A percentile compares a stretch with the other conserved stretches of the same genome.
Evolutionary conservation across 257 asterid species (phyloP).

Genomic region (Datura wrightii): DNA sequence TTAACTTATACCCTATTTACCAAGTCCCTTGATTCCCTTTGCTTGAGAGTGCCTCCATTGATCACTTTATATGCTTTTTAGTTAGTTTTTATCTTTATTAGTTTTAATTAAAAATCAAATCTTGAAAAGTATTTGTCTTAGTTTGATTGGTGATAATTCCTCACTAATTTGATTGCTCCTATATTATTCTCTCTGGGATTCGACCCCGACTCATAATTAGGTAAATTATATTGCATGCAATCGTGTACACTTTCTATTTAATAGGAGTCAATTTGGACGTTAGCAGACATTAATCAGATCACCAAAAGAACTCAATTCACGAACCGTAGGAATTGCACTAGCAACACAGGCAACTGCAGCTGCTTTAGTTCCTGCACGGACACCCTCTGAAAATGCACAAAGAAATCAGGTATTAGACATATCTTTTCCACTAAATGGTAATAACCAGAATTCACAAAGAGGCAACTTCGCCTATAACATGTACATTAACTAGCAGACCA

Average conservation of each 20-base stretch:
- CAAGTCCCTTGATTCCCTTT: neutral
- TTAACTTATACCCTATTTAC: neutral
- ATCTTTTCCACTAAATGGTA: neutral
- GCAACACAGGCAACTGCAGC: slow-evolving; percentile 70
- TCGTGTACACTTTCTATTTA: neutral
- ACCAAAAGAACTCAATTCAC: neutral
- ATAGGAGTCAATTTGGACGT: neutral
- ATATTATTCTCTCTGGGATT: no score
- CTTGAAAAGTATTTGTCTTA: neutral
- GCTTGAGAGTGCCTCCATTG: neutral
- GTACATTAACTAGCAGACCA: neutral
- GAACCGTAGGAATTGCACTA: slow-evolving; percentile 71
- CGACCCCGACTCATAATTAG: neutral
- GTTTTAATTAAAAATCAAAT: neutral
- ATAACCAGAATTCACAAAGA: neutral
- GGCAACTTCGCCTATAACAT: neutral
- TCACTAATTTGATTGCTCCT: neutral
- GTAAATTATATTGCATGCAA: neutral
- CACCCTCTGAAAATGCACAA: slow-evolving; percentile 56
- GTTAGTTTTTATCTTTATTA: neutral
- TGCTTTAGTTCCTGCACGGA: slow-evolving; percentile 69
- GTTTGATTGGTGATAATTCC: neutral
- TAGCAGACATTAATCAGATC: neutral
- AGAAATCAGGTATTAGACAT: slow-evolving; percentile 12
- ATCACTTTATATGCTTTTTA: neutral